phyloP scores from a whole-genome alignment of 768 basidiomycete genomes.

The Ephemerocybe angulata region DNA sequence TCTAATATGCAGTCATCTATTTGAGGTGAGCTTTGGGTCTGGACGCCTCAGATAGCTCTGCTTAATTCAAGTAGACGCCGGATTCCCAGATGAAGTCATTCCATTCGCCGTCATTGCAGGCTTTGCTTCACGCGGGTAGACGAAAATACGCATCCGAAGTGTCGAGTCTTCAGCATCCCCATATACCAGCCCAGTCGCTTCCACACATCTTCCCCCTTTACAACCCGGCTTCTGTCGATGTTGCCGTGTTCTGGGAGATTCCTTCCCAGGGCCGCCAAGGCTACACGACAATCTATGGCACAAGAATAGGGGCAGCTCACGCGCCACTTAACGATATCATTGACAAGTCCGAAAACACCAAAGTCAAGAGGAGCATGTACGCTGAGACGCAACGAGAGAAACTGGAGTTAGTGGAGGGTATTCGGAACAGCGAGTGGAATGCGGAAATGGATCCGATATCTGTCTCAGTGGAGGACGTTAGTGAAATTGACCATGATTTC shows the following conservation, averaged over 20 bases:
- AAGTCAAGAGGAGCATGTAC: slow-evolving; percentile 81
- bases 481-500: slow-evolving; percentile 60
- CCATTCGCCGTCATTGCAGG: slow-evolving; percentile 28
- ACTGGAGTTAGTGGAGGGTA: slow-evolving; percentile 58
- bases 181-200: slow-evolving; percentile 52
- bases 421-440: slow-evolving; percentile 74
- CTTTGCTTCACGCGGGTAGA: slow-evolving; percentile 52
- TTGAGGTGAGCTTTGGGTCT: slow-evolving; percentile 6
- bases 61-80: neutral
- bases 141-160: slow-evolving; percentile 33
- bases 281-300: slow-evolving; percentile 51
- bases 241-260: slow-evolving; percentile 76
- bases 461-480: slow-evolving; percentile 44
- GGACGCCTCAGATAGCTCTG: neutral
- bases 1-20: slow-evolving; percentile 12
- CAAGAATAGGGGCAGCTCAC: slow-evolving; percentile 66
- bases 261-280: slow-evolving; percentile 59
- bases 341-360: slow-evolving; percentile 54
- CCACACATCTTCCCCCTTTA: slow-evolving; percentile 75
- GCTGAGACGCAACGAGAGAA: slow-evolving; percentile 83
- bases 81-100: slow-evolving; percentile 19
- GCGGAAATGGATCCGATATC: slow-evolving; percentile 72
- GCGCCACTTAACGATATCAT: slow-evolving; percentile 62
- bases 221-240: slow-evolving; percentile 66
- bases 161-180: slow-evolving; percentile 39